Percentiles rank a stretch among this genome's conserved stretches.
Evolutionary conservation across 148 eudicot genomes (phyloP).

Genomic region (Rhododendron ovatum): DNA sequence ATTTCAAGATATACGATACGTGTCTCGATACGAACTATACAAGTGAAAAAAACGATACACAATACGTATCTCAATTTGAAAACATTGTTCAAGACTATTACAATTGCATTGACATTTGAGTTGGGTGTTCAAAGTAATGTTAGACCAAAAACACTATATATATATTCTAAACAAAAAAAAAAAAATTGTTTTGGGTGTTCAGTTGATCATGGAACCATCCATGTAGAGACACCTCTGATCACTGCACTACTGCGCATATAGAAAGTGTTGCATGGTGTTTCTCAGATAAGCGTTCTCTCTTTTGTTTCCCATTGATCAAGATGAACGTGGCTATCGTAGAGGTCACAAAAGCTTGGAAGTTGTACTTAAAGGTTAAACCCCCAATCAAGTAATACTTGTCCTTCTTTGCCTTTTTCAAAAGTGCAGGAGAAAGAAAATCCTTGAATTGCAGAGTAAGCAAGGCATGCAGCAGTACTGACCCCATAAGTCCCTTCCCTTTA

Average conservation of each 20-base stretch:
- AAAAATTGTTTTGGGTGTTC: too few relatives aligned
- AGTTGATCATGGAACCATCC: too few relatives aligned
- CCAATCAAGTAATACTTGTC: neutral
- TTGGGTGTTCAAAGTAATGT: too few relatives aligned
- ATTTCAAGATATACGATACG: too few relatives aligned
- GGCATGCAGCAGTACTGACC: neutral
- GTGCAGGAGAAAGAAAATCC: neutral
- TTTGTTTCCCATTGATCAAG: neutral
- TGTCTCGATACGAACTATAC: too few relatives aligned
- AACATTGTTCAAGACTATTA: too few relatives aligned
- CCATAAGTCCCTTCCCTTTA: neutral
- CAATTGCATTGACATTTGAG: too few relatives aligned
- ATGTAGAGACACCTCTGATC: too few relatives aligned
- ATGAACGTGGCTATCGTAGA: neutral
- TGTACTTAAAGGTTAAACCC: neutral
- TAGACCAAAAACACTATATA: too few relatives aligned
- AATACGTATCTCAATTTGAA: too few relatives aligned
- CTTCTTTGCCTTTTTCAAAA: neutral
- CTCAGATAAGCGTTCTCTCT: neutral
- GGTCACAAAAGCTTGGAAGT: neutral
- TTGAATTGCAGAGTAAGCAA: constrained; percentile 4
- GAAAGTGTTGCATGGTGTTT: neutral
- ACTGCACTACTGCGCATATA: neutral
- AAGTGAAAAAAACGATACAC: too few relatives aligned
- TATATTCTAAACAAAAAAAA: too few relatives aligned